Evolutionary conservation across 2,329 filamentous ascomycete genomes (phyloP).

Genomic region (Acrodontium crateriforme): DNA sequence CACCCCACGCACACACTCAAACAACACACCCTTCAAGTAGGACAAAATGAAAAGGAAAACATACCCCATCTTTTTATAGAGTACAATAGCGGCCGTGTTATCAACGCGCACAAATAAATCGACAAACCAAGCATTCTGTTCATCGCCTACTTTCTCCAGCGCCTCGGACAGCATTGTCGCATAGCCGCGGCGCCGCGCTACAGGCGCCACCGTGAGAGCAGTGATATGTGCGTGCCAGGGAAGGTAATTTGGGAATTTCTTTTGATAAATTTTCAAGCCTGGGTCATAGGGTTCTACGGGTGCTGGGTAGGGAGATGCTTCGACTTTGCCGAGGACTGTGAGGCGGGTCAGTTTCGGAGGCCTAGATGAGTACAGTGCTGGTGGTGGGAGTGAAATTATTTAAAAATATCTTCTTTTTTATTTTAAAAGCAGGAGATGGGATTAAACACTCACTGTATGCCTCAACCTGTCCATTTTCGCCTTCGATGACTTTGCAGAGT

Average conservation of each 20-base stretch:
- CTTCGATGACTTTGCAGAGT: slow-evolving; percentile 84
- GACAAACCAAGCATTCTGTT: slow-evolving; percentile 81
- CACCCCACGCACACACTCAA: too few species aligned
- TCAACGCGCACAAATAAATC: slow-evolving; percentile 86
- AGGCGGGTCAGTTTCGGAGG: not conserved
- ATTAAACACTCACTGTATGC: slow-evolving; percentile 61
- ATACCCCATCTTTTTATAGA: slow-evolving; percentile 81
- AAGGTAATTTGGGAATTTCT: slow-evolving; percentile 55
- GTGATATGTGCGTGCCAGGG: slow-evolving; percentile 99
- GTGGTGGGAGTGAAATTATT: not conserved
- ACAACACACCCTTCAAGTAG: not conserved
- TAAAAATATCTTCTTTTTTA: too few species aligned
- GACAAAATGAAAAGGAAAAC: slow-evolving; percentile 11
- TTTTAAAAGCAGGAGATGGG: not conserved
- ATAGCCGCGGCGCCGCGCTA: slow-evolving; percentile 72
- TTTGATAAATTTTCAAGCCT: slow-evolving; percentile 21
- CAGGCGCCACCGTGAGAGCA: slow-evolving; percentile 79
- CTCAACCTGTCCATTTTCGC: slow-evolving; percentile 73
- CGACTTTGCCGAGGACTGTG: slow-evolving; percentile 89
- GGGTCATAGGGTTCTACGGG: slow-evolving; percentile 59
- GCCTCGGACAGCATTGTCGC: slow-evolving; percentile 70
- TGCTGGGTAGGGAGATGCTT: slow-evolving; percentile 62
- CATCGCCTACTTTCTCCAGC: slow-evolving; percentile 70
- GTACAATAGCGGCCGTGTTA: slow-evolving; percentile 71
- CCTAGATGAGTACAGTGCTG: not conserved